Percentiles rank a stretch among this genome's conserved stretches.
phyloP scores from a whole-genome alignment of 257 asterid genomes.

The Mitragyna speciosa region DNA sequence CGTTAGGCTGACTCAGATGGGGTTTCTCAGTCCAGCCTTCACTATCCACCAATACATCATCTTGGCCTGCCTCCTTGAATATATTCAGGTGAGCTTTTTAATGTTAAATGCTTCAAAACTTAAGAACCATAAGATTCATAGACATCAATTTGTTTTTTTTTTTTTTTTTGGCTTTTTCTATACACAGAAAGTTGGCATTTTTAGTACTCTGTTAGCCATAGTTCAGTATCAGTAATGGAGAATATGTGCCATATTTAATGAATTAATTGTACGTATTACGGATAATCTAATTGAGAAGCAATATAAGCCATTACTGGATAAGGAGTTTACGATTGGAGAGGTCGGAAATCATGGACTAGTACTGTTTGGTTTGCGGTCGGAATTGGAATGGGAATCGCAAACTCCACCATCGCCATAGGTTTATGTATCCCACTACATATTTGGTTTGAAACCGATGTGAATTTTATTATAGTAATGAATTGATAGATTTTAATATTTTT shows the following conservation, averaged over 20 bases:
- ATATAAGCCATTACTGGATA: too few relatives aligned
- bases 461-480: too few relatives aligned
- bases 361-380: too few relatives aligned
- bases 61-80: constrained; percentile 47
- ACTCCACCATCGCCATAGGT: too few relatives aligned
- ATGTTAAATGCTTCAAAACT: background rate
- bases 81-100: constrained; percentile 12
- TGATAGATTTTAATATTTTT: too few relatives aligned
- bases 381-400: too few relatives aligned
- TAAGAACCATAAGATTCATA: too few relatives aligned
- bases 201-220: background rate
- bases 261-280: background rate
- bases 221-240: background rate
- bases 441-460: too few relatives aligned
- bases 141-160: background rate
- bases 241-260: background rate
- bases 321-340: background rate
- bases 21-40: constrained; percentile 60
- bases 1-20: constrained; percentile 69
- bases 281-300: background rate
- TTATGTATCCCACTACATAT: too few relatives aligned
- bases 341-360: too few relatives aligned
- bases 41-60: constrained; percentile 53
- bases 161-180: background rate
- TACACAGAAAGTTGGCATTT: background rate